A percentile compares a stretch with the other conserved stretches of the same genome.
Evolutionary conservation across 2,329 filamentous ascomycete species (phyloP).

Genomic region (Cercospora citrullina): DNA sequence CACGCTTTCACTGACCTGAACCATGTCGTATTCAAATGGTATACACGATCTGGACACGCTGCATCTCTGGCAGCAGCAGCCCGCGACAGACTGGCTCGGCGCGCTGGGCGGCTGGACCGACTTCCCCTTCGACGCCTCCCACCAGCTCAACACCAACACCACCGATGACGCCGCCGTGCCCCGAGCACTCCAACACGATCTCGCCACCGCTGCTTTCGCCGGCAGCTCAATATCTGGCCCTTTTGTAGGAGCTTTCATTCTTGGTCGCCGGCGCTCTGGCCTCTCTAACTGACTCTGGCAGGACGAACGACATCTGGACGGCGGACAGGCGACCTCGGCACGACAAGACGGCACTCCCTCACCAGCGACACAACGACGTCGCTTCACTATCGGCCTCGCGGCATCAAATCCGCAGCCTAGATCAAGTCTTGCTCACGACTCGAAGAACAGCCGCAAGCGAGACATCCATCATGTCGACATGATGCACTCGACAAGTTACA

Average conservation of each 20-base stretch:
- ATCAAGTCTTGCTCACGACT: background rate
- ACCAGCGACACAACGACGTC: conserved; percentile 12
- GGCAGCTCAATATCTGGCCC: conserved; percentile 15
- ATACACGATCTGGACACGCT: conserved; percentile 15
- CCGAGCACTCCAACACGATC: conserved; percentile 21
- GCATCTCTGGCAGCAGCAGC: conserved; percentile 8
- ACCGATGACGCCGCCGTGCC: conserved; percentile 11
- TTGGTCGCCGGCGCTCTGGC: conserved; percentile 19
- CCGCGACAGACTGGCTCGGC: conserved; percentile 9
- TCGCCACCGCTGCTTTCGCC: conserved; percentile 10
- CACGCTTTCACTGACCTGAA: conserved; percentile 9
- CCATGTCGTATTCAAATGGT: conserved; percentile 11
- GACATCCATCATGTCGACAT: conserved; percentile 29
- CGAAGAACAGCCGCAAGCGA: conserved; percentile 32
- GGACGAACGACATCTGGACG: conserved; percentile 22
- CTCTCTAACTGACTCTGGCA: conserved; percentile 27
- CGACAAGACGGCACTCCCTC: background rate
- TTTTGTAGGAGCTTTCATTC: conserved; percentile 26
- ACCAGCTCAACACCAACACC: conserved; percentile 9
- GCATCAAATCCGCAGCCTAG: conserved; percentile 4
- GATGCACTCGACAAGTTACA: conserved; percentile 28
- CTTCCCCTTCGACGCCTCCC: conserved; percentile 4
- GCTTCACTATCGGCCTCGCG: conserved; percentile 12
- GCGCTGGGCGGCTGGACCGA: conserved; percentile 7
- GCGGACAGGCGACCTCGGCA: background rate